Percentiles rank a stretch among this genome's conserved stretches.
phyloP scores from a whole-genome alignment of 305 asterid species.

The Euphrasia arctica region DNA sequence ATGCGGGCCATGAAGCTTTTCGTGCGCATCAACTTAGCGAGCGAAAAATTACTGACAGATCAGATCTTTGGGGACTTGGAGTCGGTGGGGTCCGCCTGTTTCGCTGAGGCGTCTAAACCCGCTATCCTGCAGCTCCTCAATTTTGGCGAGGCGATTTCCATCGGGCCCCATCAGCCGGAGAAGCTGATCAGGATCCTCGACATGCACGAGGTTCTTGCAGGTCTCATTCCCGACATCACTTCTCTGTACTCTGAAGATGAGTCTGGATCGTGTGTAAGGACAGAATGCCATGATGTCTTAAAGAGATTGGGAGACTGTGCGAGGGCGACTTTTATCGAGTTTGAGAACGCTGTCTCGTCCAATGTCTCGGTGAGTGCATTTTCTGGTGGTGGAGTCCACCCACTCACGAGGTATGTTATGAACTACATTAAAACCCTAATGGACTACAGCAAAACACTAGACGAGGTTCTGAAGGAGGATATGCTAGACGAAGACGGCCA shows the following conservation, averaged over 20 bases:
- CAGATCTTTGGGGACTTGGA: constrained; percentile 80
- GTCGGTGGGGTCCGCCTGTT: constrained; percentile 44
- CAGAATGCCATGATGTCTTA: constrained; percentile 60
- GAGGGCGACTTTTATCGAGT: constrained; percentile 75
- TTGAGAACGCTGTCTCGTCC: constrained; percentile 65
- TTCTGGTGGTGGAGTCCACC: constrained; percentile 87
- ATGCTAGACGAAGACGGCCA: neutral
- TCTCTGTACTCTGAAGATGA: constrained; percentile 48
- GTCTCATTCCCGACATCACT: constrained; percentile 56
- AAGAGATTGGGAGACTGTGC: constrained; percentile 69
- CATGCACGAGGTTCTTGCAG: constrained; percentile 83
- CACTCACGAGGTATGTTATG: constrained; percentile 82
- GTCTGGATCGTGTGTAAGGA: constrained; percentile 43
- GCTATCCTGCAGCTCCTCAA: constrained; percentile 70
- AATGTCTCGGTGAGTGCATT: constrained; percentile 59
- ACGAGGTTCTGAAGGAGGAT: constrained; percentile 53
- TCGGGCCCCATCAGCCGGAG: constrained; percentile 86
- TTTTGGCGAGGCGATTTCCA: constrained; percentile 79
- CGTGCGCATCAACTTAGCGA: constrained; percentile 82
- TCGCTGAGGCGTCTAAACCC: constrained; percentile 71
- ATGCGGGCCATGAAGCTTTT: constrained; percentile 78
- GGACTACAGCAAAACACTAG: constrained; percentile 69
- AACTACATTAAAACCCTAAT: constrained; percentile 69
- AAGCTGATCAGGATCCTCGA: constrained; percentile 80
- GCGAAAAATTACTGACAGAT: constrained; percentile 73